Evolutionary conservation across 2,329 filamentous ascomycete genomes (phyloP).

Genomic region (Sclerotinia glacialis): DNA sequence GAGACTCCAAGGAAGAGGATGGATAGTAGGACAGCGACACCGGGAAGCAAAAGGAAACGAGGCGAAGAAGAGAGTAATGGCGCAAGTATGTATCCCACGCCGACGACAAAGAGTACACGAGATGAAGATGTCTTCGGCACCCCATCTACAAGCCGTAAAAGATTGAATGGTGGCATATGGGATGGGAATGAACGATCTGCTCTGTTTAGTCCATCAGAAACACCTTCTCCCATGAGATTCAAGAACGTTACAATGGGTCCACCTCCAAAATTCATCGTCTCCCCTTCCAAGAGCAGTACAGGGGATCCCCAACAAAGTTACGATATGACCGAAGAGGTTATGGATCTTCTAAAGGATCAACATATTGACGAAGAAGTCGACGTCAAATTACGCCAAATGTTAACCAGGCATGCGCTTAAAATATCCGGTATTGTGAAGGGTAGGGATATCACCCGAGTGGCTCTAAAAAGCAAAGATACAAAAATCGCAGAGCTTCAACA

Average conservation of each 20-base stretch:
- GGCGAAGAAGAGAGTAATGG: conserved; percentile 22
- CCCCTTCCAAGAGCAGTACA: conserved; percentile 11
- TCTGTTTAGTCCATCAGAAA: conserved; percentile 29
- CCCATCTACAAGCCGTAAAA: conserved; percentile 23
- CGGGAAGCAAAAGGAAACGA: conserved; percentile 36
- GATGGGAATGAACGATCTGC: conserved; percentile 31
- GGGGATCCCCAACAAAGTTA: conserved; percentile 25
- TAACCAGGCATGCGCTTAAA: conserved; percentile 56
- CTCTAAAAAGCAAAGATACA: conserved; percentile 62
- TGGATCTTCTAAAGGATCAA: conserved; percentile 49
- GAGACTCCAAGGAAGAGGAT: conserved; percentile 35
- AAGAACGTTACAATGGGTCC: conserved; percentile 24
- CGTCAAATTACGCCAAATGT: conserved; percentile 43
- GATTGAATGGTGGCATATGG: conserved; percentile 29
- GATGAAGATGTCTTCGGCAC: conserved; percentile 32
- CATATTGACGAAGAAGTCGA: conserved; percentile 43
- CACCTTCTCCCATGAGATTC: conserved; percentile 34
- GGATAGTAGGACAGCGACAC: conserved; percentile 30
- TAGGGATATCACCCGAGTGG: conserved; percentile 62
- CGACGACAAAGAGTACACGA: conserved; percentile 25
- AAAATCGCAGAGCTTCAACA: conserved; percentile 64
- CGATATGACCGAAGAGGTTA: conserved; percentile 48
- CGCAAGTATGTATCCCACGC: conserved; percentile 32
- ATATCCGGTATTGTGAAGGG: conserved; percentile 61
- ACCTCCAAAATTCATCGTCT: conserved; percentile 28